These are phyloP conservation scores for Tulasnella sp. DNA, from an alignment of 768 basidiomycete genomes.

Conservation along the genomic window DNA sequence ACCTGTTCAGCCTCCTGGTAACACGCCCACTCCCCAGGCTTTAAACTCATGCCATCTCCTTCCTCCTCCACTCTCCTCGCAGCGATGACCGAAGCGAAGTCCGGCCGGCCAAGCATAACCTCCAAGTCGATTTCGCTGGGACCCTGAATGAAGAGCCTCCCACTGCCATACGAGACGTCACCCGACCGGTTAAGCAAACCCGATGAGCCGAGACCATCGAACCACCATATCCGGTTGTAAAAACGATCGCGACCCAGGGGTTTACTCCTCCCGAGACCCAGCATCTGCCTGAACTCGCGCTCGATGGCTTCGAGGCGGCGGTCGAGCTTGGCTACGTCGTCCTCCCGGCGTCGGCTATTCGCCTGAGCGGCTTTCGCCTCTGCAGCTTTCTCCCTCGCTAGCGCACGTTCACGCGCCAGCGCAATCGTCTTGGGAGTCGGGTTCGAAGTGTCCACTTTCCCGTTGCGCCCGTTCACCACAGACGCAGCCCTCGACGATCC, in stretches of 20 bases:
- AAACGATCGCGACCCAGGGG: conserved; percentile 90
- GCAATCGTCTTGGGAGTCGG: conserved; percentile 46
- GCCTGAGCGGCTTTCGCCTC: conserved; percentile 73
- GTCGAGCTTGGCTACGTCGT: conserved; percentile 79
- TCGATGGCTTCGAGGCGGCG: conserved; percentile 79
- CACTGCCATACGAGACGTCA: conserved; percentile 76
- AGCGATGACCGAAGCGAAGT: conserved; percentile 37
- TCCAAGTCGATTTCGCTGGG: conserved; percentile 76
- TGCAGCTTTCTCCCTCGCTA: conserved; percentile 66
- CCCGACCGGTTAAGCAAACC: conserved; percentile 71
- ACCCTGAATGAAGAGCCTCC: conserved; percentile 87
- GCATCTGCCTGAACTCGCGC: conserved; percentile 84
- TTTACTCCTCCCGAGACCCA: conserved; percentile 77
- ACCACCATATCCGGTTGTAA: conserved; percentile 96
- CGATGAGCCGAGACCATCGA: conserved; percentile 82
- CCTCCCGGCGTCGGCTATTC: conserved; percentile 76
- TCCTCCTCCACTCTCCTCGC: conserved; percentile 48
- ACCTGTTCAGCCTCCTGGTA: conserved; percentile 87
- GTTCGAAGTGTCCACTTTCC: conserved; percentile 43
- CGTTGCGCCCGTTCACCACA: conserved; percentile 27
- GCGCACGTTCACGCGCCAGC: conserved; percentile 73
- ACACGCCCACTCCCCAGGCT: conserved; percentile 79
- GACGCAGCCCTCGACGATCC: conserved; percentile 17
- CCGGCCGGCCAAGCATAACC: conserved; percentile 52
- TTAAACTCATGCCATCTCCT: conserved; percentile 74